These are phyloP conservation scores for Heliosperma pusillum DNA, from an alignment of 148 eudicot species.

Conservation along the genomic window DNA sequence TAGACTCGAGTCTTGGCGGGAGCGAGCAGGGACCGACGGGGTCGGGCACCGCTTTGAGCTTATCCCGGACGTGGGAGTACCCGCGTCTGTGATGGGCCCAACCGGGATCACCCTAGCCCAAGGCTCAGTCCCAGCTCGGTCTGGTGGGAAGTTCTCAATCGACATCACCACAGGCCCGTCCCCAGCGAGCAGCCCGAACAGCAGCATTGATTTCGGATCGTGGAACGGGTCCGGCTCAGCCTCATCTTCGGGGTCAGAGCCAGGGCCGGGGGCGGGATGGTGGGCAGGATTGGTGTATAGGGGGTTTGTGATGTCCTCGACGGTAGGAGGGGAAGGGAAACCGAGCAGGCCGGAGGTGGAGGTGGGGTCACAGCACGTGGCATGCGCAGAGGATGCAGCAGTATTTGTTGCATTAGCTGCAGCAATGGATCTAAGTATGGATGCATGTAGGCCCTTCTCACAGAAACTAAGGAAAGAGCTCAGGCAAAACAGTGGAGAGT, in stretches of 20 bases:
- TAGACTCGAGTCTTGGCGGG: constrained; percentile 86
- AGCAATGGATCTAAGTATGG: constrained; percentile 56
- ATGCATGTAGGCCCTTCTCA: constrained; percentile 54
- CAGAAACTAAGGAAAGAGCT: constrained; percentile 51
- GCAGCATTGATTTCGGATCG: constrained; percentile 74
- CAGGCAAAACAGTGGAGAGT: constrained; percentile 39
- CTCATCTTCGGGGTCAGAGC: constrained; percentile 47
- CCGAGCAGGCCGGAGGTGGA: constrained; percentile 51
- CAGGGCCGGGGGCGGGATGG: constrained; percentile 26
- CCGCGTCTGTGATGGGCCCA: constrained; percentile 36
- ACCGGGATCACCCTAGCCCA: constrained; percentile 50
- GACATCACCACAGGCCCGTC: constrained; percentile 53
- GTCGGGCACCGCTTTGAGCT: constrained; percentile 72
- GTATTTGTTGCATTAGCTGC: constrained; percentile 64
- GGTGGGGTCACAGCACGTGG: constrained; percentile 60
- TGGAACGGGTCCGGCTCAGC: constrained; percentile 55
- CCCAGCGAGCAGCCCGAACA: constrained; percentile 55
- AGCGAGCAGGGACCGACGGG: constrained; percentile 29
- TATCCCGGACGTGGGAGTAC: constrained; percentile 48
- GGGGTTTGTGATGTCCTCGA: constrained; percentile 94
- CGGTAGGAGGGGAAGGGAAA: constrained; percentile 57
- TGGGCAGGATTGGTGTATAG: constrained; percentile 61
- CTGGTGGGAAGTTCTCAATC: constrained; percentile 65
- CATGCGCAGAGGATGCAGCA: constrained; percentile 66
- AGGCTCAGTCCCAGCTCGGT: constrained; percentile 38